phyloP scores from a whole-genome alignment of 495 filamentous ascomycete genomes.

The Aspergillus carlsbadensis region DNA sequence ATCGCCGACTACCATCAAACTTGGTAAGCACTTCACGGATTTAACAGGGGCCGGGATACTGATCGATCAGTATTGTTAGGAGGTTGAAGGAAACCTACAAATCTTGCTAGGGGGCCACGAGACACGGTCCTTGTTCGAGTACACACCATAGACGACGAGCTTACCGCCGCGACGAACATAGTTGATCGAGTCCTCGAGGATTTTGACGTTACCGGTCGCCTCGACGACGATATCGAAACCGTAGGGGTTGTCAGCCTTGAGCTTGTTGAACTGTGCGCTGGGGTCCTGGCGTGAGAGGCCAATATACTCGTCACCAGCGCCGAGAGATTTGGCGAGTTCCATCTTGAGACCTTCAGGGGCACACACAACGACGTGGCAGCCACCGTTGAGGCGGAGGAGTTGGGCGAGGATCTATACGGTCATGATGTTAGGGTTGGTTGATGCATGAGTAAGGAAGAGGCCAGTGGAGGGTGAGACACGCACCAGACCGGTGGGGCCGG shows the following conservation, averaged over 20 bases:
- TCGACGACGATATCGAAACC: slow-evolving; percentile 69
- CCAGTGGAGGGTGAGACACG: neutral
- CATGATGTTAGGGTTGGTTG: too few relatives aligned
- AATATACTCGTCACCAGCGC: slow-evolving; percentile 63
- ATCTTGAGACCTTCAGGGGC: slow-evolving; percentile 68
- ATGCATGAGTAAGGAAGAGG: neutral
- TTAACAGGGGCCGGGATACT: too few relatives aligned
- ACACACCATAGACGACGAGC: slow-evolving; percentile 68
- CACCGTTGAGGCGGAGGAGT: slow-evolving; percentile 62
- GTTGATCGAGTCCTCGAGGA: slow-evolving; percentile 68
- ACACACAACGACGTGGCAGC: slow-evolving; percentile 63
- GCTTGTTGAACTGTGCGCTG: slow-evolving; percentile 54
- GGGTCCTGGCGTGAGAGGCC: slow-evolving; percentile 58
- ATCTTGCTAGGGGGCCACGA: slow-evolving; percentile 68
- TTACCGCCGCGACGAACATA: slow-evolving; percentile 69
- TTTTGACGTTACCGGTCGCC: slow-evolving; percentile 64
- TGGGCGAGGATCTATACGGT: slow-evolving; percentile 49
- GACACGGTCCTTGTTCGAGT: slow-evolving; percentile 58
- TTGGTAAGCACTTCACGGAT: slow-evolving; percentile 13
- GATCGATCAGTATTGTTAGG: too few relatives aligned
- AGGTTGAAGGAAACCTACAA: slow-evolving; percentile 33
- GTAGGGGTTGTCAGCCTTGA: slow-evolving; percentile 66
- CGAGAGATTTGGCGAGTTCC: slow-evolving; percentile 66
- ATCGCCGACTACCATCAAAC: slow-evolving; percentile 38
- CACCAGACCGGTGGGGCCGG: slow-evolving; percentile 65